Base-by-base conservation (phyloP, 2,329 filamentous ascomycete species). In the Aspergillus sp. region DNA sequence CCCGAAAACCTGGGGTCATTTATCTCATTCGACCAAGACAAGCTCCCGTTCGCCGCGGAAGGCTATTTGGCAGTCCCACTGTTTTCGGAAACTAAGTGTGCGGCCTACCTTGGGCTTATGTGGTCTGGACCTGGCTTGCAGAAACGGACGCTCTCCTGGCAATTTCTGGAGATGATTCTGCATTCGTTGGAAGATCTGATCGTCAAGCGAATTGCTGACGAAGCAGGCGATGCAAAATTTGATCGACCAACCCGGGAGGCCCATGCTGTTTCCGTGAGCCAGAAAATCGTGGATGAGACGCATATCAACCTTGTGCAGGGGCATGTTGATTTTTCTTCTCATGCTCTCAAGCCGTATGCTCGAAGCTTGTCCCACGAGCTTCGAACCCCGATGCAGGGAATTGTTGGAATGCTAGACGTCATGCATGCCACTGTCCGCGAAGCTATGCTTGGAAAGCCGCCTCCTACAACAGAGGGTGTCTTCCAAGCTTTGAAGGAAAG, bases 391-490 rank as follows among this genome's bases (percentile, higher is more conserved):
- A 90, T 91, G 87, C 88, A 91, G 72, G 88, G 88, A 47, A 87
- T 91, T 6, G 87, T 91, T 14, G 88, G 88, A 6, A 90, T 90
- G 88, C 76, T 91, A 49, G 88, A 91, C 74, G 86, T 91, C 61
- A 90, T 91, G 87, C 87, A 90, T 74, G 86, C 87, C 3, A 90
- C 87, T 2, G 86, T 90, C 2, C 81, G 88, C 59, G 88, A 90
- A 69, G 85, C 86, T 18, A 82, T 87, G 7, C 82, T 85, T 61
- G 80, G 78, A 42, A 81, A 84, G 60, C 73, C 76, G 10, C 81
- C 84, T 60, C 69, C 81, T 6, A 78, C 77, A 54, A 75, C 84
- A 4, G 80, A 82, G 31, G 75, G 78, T 59, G 79, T 90, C 49
- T 87, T 90, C 63, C 80, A 85, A 59, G 81, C 82, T 24, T 77